A percentile compares a stretch with the other conserved stretches of the same genome.
These are phyloP conservation scores for Beauveria brongniartii DNA, from an alignment of 2,329 filamentous ascomycete species.

Conservation along the genomic window DNA sequence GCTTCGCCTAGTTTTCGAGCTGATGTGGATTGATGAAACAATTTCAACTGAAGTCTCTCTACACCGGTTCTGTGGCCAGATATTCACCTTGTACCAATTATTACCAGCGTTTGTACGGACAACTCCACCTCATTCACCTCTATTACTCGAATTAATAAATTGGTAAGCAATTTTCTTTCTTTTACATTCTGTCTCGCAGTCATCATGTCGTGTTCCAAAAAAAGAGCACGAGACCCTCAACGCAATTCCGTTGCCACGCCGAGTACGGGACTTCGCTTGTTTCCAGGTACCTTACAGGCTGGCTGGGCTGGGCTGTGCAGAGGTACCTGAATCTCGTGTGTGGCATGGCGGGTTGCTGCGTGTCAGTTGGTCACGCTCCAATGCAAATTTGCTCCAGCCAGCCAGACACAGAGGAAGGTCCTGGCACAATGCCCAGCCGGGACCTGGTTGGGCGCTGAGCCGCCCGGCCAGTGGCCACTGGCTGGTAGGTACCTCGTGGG, in stretches of 20 bases:
- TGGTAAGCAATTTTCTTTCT: neutral
- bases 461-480: neutral
- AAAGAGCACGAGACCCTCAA: neutral
- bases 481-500: neutral
- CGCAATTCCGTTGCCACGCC: neutral
- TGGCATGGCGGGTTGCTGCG: neutral
- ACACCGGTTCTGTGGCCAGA: neutral
- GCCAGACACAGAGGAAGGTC: neutral
- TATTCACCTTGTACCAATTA: too few species aligned
- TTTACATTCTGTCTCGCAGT: neutral
- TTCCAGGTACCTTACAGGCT: constrained; percentile 1
- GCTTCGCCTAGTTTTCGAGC: neutral
- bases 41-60: neutral
- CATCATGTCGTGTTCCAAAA: neutral
- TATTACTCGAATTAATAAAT: neutral
- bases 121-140: neutral
- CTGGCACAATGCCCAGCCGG: neutral
- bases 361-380: constrained; percentile 5
- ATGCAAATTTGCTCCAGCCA: neutral
- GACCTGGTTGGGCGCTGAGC: neutral
- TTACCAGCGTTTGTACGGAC: neutral
- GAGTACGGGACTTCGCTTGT: neutral
- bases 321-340: constrained; percentile 2
- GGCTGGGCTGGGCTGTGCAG: constrained; percentile 3
- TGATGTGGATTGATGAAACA: neutral